Evolutionary conservation across 495 filamentous ascomycete genomes (phyloP), one percentile per base, ranked within the genome.

Genomic region (Tuber aestivum): DNA sequence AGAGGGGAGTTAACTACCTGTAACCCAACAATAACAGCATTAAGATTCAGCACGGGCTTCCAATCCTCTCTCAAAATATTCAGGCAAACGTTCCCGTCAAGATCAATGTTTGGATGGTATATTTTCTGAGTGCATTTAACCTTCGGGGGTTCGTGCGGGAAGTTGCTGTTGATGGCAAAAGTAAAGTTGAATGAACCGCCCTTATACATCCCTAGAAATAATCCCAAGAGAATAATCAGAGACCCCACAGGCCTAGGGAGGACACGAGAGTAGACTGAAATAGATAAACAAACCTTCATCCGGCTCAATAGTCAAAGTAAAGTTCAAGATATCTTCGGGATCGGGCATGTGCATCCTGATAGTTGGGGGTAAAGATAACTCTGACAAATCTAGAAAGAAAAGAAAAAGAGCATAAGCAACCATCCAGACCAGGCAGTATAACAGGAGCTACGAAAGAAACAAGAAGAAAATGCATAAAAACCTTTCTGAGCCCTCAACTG

Each of bases 61-160:
- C 95, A 99, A 86, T 99, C 95, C 86, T 98, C 95, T 74, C 95
- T 87, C 81, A 99, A 85, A 76, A 99, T 98, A 83, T 99, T 99
- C 80, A 99, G 84, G 86, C 95, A 99, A 21, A 99, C 94, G 82
- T 99, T 99, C 56, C 95, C 95, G 82, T 99, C 95, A 70, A 97
- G 87, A 83, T 99, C 95, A 84, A 99, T 98, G 84, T 99, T 99
- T 18, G 95, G 95, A 82, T 99, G 95, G 85, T 99, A 99, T 80
- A 98, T 97, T 87, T 97, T 99, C 84, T 99, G 92, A 74, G 91
- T 93, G 85, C 95, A 98, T 83, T 94, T 97, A 80, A 99, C 96
- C 85, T 98, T 98, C 1, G 95, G 95, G 75, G 95, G 94, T 83
- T 98, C 95, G 84, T 98, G 96, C 14, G 95, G 95, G 86, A 97